Percentiles rank a stretch among this genome's conserved stretches.
These are phyloP conservation scores for Tubosaeta brunneosetosa DNA, from an alignment of 768 basidiomycete genomes.

Conservation along the genomic window DNA sequence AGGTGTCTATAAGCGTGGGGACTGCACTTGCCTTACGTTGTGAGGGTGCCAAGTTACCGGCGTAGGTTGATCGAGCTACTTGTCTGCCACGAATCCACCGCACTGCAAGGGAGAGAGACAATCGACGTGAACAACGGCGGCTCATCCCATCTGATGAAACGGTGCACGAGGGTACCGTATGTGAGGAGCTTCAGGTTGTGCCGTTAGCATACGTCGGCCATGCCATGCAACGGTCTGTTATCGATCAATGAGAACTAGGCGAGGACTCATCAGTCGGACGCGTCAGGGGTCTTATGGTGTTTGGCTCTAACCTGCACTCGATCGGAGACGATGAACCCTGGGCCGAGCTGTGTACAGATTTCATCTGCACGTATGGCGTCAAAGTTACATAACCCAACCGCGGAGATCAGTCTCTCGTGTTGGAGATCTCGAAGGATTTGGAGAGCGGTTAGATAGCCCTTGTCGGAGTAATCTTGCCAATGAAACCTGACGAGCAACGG, in stretches of 20 bases:
- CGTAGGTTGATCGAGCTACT: conserved; percentile 64
- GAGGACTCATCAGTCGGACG: conserved; percentile 7
- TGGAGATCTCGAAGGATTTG: conserved; percentile 57
- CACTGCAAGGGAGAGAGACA: conserved; percentile 44
- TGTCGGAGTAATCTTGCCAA: conserved; percentile 66
- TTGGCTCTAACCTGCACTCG: conserved; percentile 63
- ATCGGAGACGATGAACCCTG: conserved; percentile 71
- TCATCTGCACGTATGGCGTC: conserved; percentile 72
- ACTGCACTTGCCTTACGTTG: conserved; percentile 64
- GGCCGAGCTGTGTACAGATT: conserved; percentile 71
- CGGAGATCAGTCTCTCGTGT: conserved; percentile 51
- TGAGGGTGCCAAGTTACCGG: conserved; percentile 66
- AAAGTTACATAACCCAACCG: conserved; percentile 79
- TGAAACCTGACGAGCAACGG: conserved; percentile 51
- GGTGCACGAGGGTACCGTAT: conserved; percentile 72
- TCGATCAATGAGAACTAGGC: conserved; percentile 77
- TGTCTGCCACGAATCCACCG: conserved; percentile 76
- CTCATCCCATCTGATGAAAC: conserved; percentile 2
- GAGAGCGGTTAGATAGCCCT: conserved; percentile 44
- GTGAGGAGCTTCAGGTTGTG: conserved; percentile 73
- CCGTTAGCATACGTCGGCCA: conserved; percentile 71
- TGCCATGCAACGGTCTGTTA: conserved; percentile 67
- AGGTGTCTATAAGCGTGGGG: neutral
- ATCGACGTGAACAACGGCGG: neutral
- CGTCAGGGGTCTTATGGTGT: neutral